Conservation (phyloP, 345 rosid genomes). For the Eucalyptus polybractea region DNA sequence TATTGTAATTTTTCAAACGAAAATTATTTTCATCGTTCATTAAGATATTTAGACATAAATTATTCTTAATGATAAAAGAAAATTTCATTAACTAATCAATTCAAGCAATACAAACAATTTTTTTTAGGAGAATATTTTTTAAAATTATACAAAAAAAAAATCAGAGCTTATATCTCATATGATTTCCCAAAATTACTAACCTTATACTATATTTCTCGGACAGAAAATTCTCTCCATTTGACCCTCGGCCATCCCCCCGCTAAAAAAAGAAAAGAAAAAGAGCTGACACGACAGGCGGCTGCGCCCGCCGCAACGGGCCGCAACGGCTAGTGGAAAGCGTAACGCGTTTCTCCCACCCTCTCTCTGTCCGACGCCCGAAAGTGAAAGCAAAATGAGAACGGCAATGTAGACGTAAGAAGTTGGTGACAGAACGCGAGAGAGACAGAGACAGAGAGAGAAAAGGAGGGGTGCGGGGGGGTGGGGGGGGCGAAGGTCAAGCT, state of each 20-base stretch:
- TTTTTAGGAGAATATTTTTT: too few relatives aligned
- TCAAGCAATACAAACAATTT: fast-evolving
- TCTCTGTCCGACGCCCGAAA: not conserved
- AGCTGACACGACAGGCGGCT: not conserved
- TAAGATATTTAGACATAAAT: too few relatives aligned
- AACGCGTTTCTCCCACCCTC: not conserved
- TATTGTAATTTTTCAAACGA: not conserved
- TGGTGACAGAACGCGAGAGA: not conserved
- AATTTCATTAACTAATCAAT: too few relatives aligned
- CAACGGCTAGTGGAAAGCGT: not conserved
- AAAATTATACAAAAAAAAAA: too few relatives aligned
- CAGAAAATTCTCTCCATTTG: not conserved
- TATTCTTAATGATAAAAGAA: too few relatives aligned
- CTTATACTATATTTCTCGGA: not conserved
- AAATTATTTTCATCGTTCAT: too few relatives aligned
- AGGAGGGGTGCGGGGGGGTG: not conserved
- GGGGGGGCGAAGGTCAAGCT: not conserved
- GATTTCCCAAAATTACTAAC: not conserved
- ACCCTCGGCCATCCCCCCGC: not conserved
- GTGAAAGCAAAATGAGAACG: not conserved
- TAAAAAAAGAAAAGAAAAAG: too few relatives aligned
- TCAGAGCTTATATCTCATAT: not conserved
- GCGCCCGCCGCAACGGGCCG: not conserved
- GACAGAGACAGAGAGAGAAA: not conserved
- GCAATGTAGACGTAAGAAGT: not conserved